Base-by-base conservation (phyloP, 108 stramenopile species). In the Cyclotella choctawhatcheeana region DNA sequence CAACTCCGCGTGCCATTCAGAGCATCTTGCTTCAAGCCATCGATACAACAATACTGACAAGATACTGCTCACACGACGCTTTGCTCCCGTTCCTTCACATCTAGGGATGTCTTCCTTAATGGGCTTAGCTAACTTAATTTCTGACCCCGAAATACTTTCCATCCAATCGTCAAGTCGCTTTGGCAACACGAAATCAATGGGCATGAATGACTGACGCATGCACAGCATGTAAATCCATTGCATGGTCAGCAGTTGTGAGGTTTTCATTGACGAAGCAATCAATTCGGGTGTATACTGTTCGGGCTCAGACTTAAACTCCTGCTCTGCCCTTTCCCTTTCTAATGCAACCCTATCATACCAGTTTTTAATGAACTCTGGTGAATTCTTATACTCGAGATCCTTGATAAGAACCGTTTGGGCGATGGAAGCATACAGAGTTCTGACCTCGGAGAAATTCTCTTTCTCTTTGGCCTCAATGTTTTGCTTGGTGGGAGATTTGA, bases 1-100 rank as follows among this genome's bases (percentile, higher is more conserved):
- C 53, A 84, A 31, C 59, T 90, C 89, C 24, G 92, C 89, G 69
- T 86, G 84, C 92, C 92, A 93, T 59, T 87, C 88, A 43, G 74
- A 82, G 72, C 82, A 93, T 24, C 81, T 85, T 31, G 82, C 79
- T 32, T 70, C 78, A 27, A 93, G 64, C 84, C 86, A 88, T 21
- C 74, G 84, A 68, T 89, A 93, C 21, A 87, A n/a, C 12, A 89
- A 64, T 10, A 75, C 77, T 22, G 86, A 82, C 34, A 90, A 22
- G 8, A 90, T 73, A 30, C 86, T 80, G 48, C 68, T 66, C 17
- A 82, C 77, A 14, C 89, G 79, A n/a, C 88, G 79, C 54, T 63
- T 75, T 25, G 86, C 89, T 13, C 79, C 83, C 12, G 60, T 45
- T 40, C 85, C 83, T n/a, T 44, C 50, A 34, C 71, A 61, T 67